Evolutionary conservation across 208 protist species (phyloP).

Genomic region (Acanthamoeba triangularis): DNA sequence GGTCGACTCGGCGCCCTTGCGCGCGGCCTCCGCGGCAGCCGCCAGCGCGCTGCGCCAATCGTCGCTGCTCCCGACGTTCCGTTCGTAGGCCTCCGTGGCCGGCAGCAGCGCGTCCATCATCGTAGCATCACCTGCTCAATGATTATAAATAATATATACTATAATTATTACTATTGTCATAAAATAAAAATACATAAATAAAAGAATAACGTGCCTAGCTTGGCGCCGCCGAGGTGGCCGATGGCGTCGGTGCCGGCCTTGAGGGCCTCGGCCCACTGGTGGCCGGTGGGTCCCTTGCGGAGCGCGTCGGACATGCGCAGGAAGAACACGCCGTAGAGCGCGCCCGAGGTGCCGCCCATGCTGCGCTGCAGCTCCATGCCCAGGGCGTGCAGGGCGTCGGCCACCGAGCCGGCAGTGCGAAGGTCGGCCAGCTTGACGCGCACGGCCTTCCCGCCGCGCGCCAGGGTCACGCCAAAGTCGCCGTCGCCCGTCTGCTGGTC

Average conservation of each 20-base stretch:
- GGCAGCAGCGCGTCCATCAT: slow-evolving; percentile 76
- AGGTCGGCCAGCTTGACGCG: neutral
- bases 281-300: neutral
- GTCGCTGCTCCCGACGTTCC: neutral
- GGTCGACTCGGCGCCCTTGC: slow-evolving; percentile 48
- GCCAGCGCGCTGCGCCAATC: neutral
- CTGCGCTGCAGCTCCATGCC: slow-evolving; percentile 38
- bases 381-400: neutral
- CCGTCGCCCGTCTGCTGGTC: slow-evolving; percentile 69
- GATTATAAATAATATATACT: too few relatives aligned
- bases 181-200: neutral
- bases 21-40: neutral
- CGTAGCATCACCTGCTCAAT: slow-evolving; percentile 55
- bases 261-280: slow-evolving; percentile 37
- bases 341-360: slow-evolving; percentile 78
- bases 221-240: slow-evolving; percentile 62
- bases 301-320: slow-evolving; percentile 48
- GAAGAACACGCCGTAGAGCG: slow-evolving; percentile 79
- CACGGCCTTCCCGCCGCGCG: neutral
- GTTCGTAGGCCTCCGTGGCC: neutral
- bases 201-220: neutral
- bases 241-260: slow-evolving; percentile 47
- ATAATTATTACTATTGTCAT: too few relatives aligned
- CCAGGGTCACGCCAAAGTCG: slow-evolving; percentile 61
- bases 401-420: neutral